Conservation (phyloP, 1,139 yeast species). For the Yamadazyma siamensis region DNA sequence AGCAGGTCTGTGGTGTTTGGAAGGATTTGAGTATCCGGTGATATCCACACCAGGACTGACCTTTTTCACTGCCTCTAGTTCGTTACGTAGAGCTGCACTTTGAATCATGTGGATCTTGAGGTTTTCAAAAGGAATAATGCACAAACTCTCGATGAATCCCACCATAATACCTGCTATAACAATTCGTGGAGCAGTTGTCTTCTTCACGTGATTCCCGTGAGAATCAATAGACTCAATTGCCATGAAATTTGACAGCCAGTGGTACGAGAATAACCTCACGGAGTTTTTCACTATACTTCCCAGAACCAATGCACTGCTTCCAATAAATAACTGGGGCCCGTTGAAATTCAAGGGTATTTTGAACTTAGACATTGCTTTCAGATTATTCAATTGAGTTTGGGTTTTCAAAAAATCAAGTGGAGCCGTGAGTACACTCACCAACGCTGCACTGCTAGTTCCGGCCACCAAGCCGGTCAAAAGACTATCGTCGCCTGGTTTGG, state of each 20-base stretch:
- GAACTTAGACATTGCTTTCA: constrained; percentile 33
- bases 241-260: constrained; percentile 75
- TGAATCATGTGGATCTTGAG: constrained; percentile 86
- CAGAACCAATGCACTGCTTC: constrained; percentile 74
- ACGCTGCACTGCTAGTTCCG: constrained; percentile 73
- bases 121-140: constrained; percentile 90
- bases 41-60: constrained; percentile 22
- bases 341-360: constrained; percentile 40
- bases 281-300: constrained; percentile 75
- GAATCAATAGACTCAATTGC: constrained; percentile 43
- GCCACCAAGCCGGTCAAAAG: constrained; percentile 65
- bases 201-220: constrained; percentile 29
- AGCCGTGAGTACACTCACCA: constrained; percentile 68
- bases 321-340: constrained; percentile 54
- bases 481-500: constrained; percentile 21
- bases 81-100: constrained; percentile 43
- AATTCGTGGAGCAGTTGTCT: constrained; percentile 65
- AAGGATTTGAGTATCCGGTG: constrained; percentile 20
- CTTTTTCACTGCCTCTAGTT: constrained; percentile 22
- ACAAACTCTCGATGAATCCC: constrained; percentile 74
- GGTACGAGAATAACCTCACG: constrained; percentile 71
- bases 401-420: constrained; percentile 86
- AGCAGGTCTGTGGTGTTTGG: constrained; percentile 25
- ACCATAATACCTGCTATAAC: constrained; percentile 86
- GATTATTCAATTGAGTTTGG: constrained; percentile 56